Evolutionary conservation across 2,329 filamentous ascomycete genomes (phyloP), one percentile per base, ranked within the genome.

Genomic region (Arthrobotrys pseudoclavata): DNA sequence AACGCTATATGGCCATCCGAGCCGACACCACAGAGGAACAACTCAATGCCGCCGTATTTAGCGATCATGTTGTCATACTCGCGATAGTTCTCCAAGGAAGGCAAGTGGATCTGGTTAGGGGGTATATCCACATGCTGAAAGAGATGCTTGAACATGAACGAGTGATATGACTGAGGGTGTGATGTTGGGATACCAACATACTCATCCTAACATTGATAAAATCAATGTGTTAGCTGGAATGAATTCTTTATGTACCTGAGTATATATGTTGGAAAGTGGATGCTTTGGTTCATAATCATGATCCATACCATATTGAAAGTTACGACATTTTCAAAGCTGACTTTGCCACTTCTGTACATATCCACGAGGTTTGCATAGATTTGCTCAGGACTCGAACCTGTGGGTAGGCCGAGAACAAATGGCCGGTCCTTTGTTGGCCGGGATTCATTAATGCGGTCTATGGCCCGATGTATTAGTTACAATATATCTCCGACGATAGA

Each of bases 81-180:
- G 53, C 91, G 88, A 82, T 92, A 95, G 84, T 96, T 93, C 47
- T 89, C 89, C 80, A 91, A 89, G 1, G 93, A 88, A 45, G 95
- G 88, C 82, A 96, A 93, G 85, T 96, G 90, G 83, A 96, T 93
- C 83, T 95, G 94, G 82, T 88, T 87, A 4, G 93, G 93, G 80
- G 90, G 88, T 81, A 96, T 91, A 82, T 96, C 92, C 81, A 96
- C 90, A 80, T 90, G 92, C 50, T 91, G 92, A 86, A 96, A 96
- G 87, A 96, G 93, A 85, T 96, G 88, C 84, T 92, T 92, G 88
- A 94, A 96, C 93, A 96, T 96, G 86, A 96, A 96, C 80, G 90
- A 92, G 85, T 96, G 93, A 85, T 96, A 96, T 82, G 91, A 93
- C 83, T 96, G 90, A 12, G 92, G 90, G 83, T 96, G 92, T 81